Conservation (phyloP, 2,329 filamentous ascomycete species). For the Kalmusia sp. region DNA sequence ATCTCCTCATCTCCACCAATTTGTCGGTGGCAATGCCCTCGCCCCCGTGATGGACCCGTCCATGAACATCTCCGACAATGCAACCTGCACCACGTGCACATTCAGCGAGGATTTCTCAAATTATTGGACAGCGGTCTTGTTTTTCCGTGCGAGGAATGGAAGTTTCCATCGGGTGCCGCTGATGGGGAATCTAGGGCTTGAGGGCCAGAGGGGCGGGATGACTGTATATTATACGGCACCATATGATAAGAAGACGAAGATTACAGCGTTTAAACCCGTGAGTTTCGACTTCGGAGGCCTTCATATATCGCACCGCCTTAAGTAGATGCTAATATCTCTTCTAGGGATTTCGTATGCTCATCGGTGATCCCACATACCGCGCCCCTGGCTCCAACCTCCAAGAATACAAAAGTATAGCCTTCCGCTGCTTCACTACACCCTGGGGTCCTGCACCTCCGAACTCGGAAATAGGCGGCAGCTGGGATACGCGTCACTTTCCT, state of each 20-base stretch:
- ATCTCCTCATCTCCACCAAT: constrained; percentile 20
- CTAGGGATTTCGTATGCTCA: constrained; percentile 26
- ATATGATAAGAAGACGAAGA: constrained; percentile 23
- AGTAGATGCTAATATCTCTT: neutral
- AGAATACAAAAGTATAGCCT: constrained; percentile 51
- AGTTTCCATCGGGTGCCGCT: constrained; percentile 20
- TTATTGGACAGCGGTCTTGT: constrained; percentile 24
- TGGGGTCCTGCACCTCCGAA: constrained; percentile 11
- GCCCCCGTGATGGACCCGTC: constrained; percentile 14
- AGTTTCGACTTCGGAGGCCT: neutral
- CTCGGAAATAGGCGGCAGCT: constrained; percentile 23
- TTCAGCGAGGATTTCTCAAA: constrained; percentile 26
- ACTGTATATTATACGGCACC: constrained; percentile 25
- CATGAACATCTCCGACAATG: constrained; percentile 9
- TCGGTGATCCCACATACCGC: constrained; percentile 19
- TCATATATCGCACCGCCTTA: neutral
- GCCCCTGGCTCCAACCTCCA: constrained; percentile 23
- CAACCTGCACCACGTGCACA: constrained; percentile 25
- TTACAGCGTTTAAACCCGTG: constrained; percentile 22
- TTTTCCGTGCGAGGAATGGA: constrained; percentile 18
- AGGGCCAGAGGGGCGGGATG: constrained; percentile 20
- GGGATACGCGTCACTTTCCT: constrained; percentile 22
- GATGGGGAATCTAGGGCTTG: constrained; percentile 16
- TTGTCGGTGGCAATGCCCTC: constrained; percentile 21
- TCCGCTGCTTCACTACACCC: constrained; percentile 13